phyloP scores from a whole-genome alignment of 2,329 filamentous ascomycete genomes.

The Sclerotiophoma versabilis region DNA sequence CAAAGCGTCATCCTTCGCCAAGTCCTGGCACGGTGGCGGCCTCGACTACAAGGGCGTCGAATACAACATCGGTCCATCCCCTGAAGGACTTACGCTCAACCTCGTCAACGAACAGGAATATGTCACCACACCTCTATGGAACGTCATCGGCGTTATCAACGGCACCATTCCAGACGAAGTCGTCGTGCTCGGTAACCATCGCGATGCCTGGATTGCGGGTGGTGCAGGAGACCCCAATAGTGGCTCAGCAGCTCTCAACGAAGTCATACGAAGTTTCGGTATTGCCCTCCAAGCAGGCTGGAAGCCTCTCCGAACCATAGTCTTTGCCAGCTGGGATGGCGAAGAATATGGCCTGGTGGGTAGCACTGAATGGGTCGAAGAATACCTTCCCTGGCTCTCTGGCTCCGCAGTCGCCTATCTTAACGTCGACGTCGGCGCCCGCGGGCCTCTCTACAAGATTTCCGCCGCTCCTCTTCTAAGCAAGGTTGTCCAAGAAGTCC shows the following conservation, averaged over 20 bases:
- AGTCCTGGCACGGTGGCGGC: constrained; percentile 75
- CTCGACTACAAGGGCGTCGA: constrained; percentile 80
- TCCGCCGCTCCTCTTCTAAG: constrained; percentile 79
- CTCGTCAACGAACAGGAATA: constrained; percentile 60
- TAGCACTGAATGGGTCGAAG: constrained; percentile 92
- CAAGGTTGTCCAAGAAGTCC: constrained; percentile 61
- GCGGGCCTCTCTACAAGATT: constrained; percentile 68
- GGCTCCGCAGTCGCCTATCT: constrained; percentile 79
- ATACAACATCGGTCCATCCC: constrained; percentile 85
- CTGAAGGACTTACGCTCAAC: constrained; percentile 66
- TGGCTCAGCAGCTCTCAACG: constrained; percentile 79
- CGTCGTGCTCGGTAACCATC: constrained; percentile 88
- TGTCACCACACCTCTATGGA: constrained; percentile 61
- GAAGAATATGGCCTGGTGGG: constrained; percentile 86
- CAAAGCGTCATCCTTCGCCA: constrained; percentile 74
- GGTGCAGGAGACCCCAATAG: constrained; percentile 84
- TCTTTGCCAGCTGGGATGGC: constrained; percentile 76
- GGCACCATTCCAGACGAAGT: constrained; percentile 86
- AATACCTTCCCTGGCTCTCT: constrained; percentile 82
- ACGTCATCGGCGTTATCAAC: constrained; percentile 92
- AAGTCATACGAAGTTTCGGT: constrained; percentile 78
- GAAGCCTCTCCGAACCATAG: constrained; percentile 87
- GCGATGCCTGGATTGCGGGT: constrained; percentile 89
- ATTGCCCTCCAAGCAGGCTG: constrained; percentile 75
- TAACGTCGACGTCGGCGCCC: constrained; percentile 80